Conservation (phyloP, 2,329 filamentous ascomycete species). For the Penicillium sp. region DNA sequence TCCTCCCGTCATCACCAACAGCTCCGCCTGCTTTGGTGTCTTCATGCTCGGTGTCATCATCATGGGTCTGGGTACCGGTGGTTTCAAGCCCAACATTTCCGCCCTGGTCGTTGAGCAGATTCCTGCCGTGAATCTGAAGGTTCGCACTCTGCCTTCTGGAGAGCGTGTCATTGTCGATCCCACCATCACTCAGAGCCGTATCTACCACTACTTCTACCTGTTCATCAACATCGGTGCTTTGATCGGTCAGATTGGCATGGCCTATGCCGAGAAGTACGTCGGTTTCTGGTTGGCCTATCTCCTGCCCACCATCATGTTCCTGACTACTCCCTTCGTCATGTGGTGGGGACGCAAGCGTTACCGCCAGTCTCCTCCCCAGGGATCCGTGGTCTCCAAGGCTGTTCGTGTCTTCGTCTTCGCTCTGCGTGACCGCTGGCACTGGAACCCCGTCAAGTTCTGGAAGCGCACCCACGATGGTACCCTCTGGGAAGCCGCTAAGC, state of each 20-base stretch:
- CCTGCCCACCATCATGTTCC: slow-evolving; percentile 70
- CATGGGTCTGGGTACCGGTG: slow-evolving; percentile 75
- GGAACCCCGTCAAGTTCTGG: slow-evolving; percentile 59
- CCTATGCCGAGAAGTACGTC: slow-evolving; percentile 76
- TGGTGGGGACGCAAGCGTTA: slow-evolving; percentile 68
- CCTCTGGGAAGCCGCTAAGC: slow-evolving; percentile 23
- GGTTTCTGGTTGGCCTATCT: slow-evolving; percentile 68
- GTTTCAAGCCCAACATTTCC: slow-evolving; percentile 81
- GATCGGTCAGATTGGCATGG: slow-evolving; percentile 67
- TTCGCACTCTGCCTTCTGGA: slow-evolving; percentile 61
- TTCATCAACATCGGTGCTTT: slow-evolving; percentile 72
- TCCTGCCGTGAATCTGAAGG: slow-evolving; percentile 62
- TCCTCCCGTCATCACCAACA: slow-evolving; percentile 65
- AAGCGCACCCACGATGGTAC: slow-evolving; percentile 28
- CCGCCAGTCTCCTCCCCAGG: slow-evolving; percentile 69
- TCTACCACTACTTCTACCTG: slow-evolving; percentile 74
- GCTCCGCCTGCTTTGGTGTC: slow-evolving; percentile 64
- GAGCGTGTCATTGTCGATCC: slow-evolving; percentile 74
- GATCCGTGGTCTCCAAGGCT: slow-evolving; percentile 73
- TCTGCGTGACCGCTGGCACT: slow-evolving; percentile 66
- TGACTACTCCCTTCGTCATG: slow-evolving; percentile 66
- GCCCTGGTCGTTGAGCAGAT: slow-evolving; percentile 75
- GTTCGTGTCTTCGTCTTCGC: slow-evolving; percentile 65
- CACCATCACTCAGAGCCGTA: slow-evolving; percentile 69
- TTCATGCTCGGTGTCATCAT: slow-evolving; percentile 70